Conservation (phyloP, 2,329 filamentous ascomycete species). For the Aspergillus sp. region DNA sequence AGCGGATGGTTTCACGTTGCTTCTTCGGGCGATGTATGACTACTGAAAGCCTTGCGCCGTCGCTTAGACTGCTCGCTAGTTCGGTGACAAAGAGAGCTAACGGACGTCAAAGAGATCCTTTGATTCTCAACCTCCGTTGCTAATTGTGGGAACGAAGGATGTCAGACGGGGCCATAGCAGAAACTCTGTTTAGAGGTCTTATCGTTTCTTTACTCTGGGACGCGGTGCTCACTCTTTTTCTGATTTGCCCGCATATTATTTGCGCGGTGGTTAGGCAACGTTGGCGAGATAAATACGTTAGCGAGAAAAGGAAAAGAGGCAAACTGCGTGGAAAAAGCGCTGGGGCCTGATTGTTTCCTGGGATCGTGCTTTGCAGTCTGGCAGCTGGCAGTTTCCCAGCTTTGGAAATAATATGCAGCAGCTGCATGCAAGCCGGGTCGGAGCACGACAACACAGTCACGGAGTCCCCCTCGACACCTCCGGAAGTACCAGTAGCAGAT, state of each 20-base stretch:
- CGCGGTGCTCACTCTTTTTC: background rate
- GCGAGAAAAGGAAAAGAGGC: constrained; percentile 5
- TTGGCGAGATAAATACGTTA: background rate
- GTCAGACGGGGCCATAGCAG: constrained; percentile 4
- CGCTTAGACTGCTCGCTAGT: background rate
- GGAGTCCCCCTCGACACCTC: background rate
- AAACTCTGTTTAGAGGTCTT: constrained; percentile 7
- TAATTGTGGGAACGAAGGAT: constrained; percentile 1
- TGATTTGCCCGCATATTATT: background rate
- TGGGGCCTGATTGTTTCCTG: constrained; percentile 1
- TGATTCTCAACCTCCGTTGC: background rate
- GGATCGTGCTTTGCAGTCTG: constrained; percentile 4
- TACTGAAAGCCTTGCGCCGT: constrained; percentile 14
- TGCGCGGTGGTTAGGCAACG: background rate
- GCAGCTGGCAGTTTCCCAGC: constrained; percentile 3
- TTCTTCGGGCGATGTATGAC: constrained; percentile 11
- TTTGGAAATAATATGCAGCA: constrained; percentile 7
- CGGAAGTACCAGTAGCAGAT: background rate
- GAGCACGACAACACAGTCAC: background rate
- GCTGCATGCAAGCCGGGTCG: constrained; percentile 21
- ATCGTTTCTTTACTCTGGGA: background rate
- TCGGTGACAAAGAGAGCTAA: constrained; percentile 6
- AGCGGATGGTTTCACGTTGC: constrained; percentile 10
- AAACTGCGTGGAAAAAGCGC: constrained; percentile 4
- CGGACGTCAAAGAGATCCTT: background rate